A percentile compares a stretch with the other conserved stretches of the same genome.
Evolutionary conservation across 164 flowering plant genomes (phyloP).

Genomic region (Liquidambar formosana): DNA sequence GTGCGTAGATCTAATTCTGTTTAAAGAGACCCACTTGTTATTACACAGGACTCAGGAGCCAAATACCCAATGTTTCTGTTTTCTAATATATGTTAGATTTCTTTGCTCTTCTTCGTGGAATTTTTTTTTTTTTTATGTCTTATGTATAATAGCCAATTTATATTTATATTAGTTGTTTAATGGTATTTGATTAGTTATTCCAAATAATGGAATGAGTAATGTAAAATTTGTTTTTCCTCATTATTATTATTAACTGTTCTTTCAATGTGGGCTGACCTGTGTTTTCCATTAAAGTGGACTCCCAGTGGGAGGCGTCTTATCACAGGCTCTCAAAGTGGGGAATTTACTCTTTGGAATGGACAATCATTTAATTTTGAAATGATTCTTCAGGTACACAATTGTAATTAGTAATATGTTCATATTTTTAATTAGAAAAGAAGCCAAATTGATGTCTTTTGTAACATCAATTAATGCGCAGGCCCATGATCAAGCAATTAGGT

Average conservation of each 20-base stretch:
- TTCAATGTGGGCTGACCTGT: not conserved
- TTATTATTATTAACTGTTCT: conserved; percentile 1
- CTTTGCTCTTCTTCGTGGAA: too few relatives aligned
- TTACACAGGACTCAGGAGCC: too few relatives aligned
- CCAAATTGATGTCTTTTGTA: not conserved
- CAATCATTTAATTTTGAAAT: conserved; percentile 98
- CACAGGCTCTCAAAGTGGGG: conserved; percentile 99
- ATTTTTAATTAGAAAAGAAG: not conserved
- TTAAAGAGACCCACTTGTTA: too few relatives aligned
- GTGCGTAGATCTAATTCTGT: too few relatives aligned
- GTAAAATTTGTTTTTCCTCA: too few relatives aligned
- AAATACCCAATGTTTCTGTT: too few relatives aligned
- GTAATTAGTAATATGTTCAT: conserved; percentile 1
- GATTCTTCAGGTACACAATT: conserved; percentile 83
- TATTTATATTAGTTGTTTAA: too few relatives aligned
- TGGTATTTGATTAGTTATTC: too few relatives aligned
- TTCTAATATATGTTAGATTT: too few relatives aligned
- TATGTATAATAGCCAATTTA: too few relatives aligned
- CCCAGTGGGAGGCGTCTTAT: conserved; percentile 96
- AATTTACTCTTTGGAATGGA: conserved; percentile 99
- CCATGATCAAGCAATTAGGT: conserved; percentile 97
- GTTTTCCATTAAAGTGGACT: conserved; percentile 69
- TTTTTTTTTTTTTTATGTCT: too few relatives aligned
- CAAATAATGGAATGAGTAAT: too few relatives aligned
- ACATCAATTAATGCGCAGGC: conserved; percentile 54